These are phyloP conservation scores for Polygonum aviculare DNA, from an alignment of 148 eudicot genomes.

Conservation along the genomic window DNA sequence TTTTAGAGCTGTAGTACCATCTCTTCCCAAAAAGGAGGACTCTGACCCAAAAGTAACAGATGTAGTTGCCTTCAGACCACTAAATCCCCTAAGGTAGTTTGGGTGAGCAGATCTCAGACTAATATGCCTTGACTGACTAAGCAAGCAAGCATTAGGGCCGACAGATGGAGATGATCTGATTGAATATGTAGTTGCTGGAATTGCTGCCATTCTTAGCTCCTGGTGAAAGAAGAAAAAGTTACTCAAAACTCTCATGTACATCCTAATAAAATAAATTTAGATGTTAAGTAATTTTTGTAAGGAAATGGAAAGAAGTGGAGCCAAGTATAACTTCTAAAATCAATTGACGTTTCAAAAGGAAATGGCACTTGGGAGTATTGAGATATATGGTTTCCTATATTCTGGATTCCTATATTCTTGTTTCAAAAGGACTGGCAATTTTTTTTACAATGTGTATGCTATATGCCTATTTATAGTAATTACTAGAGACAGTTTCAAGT, in stretches of 20 bases:
- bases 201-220: conserved; percentile 38
- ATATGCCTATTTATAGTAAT: neutral
- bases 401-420: neutral
- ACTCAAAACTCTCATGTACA: neutral
- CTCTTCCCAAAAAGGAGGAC: conserved; percentile 37
- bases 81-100: conserved; percentile 31
- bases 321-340: neutral
- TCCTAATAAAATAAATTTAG: neutral
- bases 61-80: conserved; percentile 39
- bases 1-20: conserved; percentile 30
- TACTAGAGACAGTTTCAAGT: neutral
- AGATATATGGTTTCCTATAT: neutral
- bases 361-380: neutral
- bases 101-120: conserved; percentile 25
- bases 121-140: conserved; percentile 26
- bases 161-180: conserved; percentile 30
- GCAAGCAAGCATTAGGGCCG: conserved; percentile 26
- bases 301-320: neutral
- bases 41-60: conserved; percentile 30
- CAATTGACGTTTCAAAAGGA: neutral
- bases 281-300: neutral
- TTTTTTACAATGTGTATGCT: neutral
- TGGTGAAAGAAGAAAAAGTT: neutral
- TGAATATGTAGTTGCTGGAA: conserved; percentile 41
- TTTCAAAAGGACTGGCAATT: neutral